Conservation (phyloP, 2,329 filamentous ascomycete species). For the Leptographium flavum region DNA sequence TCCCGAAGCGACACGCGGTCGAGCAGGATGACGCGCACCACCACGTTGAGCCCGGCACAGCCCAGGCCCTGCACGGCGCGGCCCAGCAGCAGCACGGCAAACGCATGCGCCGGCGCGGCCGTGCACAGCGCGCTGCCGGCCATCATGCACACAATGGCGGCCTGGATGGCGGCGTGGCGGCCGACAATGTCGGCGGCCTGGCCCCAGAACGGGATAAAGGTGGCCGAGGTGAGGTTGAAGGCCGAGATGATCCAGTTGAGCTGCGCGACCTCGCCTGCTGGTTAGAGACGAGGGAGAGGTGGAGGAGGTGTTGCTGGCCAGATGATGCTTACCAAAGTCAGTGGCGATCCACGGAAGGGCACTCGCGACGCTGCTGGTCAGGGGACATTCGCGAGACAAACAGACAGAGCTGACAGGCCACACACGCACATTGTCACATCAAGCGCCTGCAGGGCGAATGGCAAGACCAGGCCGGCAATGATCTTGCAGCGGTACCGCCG, state of each 20-base stretch:
- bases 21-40: slow-evolving; percentile 47
- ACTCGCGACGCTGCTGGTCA: slow-evolving; percentile 27
- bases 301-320: neutral
- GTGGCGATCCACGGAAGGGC: slow-evolving; percentile 48
- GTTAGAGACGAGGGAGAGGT: neutral
- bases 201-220: slow-evolving; percentile 52
- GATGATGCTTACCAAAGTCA: slow-evolving; percentile 40
- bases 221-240: slow-evolving; percentile 52
- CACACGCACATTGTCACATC: slow-evolving; percentile 40
- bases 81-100: slow-evolving; percentile 46
- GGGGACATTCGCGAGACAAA: neutral
- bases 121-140: slow-evolving; percentile 49
- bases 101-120: slow-evolving; percentile 35
- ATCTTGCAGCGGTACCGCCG: slow-evolving; percentile 41
- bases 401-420: neutral
- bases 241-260: slow-evolving; percentile 57
- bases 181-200: slow-evolving; percentile 53
- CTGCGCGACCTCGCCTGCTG: slow-evolving; percentile 34
- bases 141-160: slow-evolving; percentile 40
- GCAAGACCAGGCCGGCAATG: slow-evolving; percentile 41
- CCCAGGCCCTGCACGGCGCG: slow-evolving; percentile 48
- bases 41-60: slow-evolving; percentile 45
- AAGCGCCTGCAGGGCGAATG: slow-evolving; percentile 46
- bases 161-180: slow-evolving; percentile 42
- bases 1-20: slow-evolving; percentile 48